phyloP scores from a whole-genome alignment of 2,329 filamentous ascomycete genomes.

The Venturiaceae sp. region DNA sequence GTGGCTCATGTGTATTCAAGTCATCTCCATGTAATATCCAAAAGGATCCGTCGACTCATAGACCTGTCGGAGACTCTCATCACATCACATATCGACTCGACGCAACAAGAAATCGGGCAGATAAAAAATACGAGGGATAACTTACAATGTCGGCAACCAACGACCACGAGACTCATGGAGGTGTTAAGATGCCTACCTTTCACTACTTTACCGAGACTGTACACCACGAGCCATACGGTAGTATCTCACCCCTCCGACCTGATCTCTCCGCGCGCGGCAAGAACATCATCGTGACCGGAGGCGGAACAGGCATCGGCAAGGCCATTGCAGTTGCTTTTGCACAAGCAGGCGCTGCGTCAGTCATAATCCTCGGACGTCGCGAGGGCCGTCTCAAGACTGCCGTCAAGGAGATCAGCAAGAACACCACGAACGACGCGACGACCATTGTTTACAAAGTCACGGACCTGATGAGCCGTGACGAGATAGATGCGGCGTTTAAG shows the following conservation, averaged over 20 bases:
- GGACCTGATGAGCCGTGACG: slow-evolving; percentile 10
- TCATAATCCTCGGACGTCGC: slow-evolving; percentile 33
- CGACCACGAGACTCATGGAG: not conserved
- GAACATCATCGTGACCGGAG: slow-evolving; percentile 33
- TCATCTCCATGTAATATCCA: too few species aligned
- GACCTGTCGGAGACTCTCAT: too few species aligned
- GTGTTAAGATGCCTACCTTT: slow-evolving; percentile 4
- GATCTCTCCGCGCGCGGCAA: slow-evolving; percentile 30
- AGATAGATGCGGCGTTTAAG: slow-evolving; percentile 24
- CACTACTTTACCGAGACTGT: slow-evolving; percentile 27
- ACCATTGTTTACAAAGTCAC: slow-evolving; percentile 8
- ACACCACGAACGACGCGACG: slow-evolving; percentile 18
- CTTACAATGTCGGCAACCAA: too few species aligned
- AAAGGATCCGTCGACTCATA: too few species aligned
- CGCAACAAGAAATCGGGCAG: too few species aligned
- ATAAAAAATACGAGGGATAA: too few species aligned
- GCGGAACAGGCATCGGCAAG: slow-evolving; percentile 35
- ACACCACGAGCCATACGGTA: slow-evolving; percentile 24
- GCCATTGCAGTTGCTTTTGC: slow-evolving; percentile 34
- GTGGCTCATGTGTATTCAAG: too few species aligned
- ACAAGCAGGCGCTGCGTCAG: slow-evolving; percentile 31
- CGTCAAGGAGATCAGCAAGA: slow-evolving; percentile 22
- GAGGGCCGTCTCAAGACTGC: slow-evolving; percentile 21
- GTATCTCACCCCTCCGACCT: slow-evolving; percentile 29
- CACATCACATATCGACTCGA: too few species aligned